Evolutionary conservation across 192 early-diverging fungal genomes (phyloP).

Genomic region (Gamsiella multidivaricata): DNA sequence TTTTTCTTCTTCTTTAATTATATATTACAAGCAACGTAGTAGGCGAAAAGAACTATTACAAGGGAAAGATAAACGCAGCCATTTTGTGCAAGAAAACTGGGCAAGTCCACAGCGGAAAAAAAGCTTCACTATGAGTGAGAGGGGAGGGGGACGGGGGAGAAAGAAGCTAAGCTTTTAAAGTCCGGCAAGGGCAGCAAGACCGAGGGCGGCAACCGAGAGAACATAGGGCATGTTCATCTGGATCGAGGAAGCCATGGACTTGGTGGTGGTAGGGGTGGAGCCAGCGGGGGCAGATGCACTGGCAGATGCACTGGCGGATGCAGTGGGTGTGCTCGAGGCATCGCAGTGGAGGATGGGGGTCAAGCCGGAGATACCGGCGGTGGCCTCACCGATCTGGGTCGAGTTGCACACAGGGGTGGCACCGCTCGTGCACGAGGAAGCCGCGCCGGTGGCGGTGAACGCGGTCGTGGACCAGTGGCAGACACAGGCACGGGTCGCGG

Average conservation of each 20-base stretch:
- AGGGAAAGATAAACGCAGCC: no score
- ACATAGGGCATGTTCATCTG: conserved; percentile 38
- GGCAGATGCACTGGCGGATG: neutral
- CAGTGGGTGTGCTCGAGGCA: neutral
- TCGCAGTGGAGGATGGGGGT: neutral
- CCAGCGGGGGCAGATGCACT: neutral
- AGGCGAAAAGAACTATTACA: no score
- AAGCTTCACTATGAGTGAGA: no score
- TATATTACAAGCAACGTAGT: no score
- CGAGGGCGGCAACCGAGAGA: conserved; percentile 40
- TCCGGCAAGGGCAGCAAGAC: conserved; percentile 48
- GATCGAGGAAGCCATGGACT: neutral
- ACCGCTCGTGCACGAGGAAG: conserved; percentile 5
- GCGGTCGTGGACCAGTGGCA: conserved; percentile 31
- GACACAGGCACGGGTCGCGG: conserved; percentile 20
- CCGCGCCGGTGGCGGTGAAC: conserved; percentile 20
- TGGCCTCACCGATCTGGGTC: conserved; percentile 12
- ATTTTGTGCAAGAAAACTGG: no score
- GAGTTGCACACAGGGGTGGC: conserved; percentile 25
- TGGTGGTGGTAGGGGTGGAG: neutral
- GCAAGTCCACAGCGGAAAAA: no score
- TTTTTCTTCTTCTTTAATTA: no score
- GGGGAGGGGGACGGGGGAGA: no score
- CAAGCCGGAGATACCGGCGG: neutral
- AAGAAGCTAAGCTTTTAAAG: conserved; percentile 28